phyloP scores from a whole-genome alignment of 2,329 filamentous ascomycete species.

The Alternaria sp. region DNA sequence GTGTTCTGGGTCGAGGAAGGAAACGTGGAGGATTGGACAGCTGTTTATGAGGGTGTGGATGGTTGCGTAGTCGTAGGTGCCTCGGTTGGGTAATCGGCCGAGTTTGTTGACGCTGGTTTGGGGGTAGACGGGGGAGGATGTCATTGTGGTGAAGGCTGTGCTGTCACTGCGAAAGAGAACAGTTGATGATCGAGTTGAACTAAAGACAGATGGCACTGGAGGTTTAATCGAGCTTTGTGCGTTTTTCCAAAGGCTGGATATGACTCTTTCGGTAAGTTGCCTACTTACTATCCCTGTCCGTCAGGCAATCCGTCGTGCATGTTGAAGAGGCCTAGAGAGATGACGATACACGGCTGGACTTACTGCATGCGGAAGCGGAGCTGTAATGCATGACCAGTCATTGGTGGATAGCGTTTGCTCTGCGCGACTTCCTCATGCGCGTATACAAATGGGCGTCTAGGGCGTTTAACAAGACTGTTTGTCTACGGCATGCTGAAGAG shows the following conservation, averaged over 20 bases:
- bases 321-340: not conserved
- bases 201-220: not conserved
- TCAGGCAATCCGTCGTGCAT: not conserved
- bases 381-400: constrained; percentile 10
- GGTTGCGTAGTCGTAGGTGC: constrained; percentile 48
- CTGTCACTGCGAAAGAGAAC: not conserved
- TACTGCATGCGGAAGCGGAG: constrained; percentile 14
- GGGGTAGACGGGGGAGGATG: constrained; percentile 30
- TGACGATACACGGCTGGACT: constrained; percentile 14
- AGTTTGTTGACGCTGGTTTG: constrained; percentile 43
- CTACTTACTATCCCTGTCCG: not conserved
- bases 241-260: not conserved
- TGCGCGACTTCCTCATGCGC: not conserved
- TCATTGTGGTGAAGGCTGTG: constrained; percentile 2
- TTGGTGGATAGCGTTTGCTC: constrained; percentile 8
- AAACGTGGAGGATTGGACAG: constrained; percentile 48
- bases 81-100: constrained; percentile 41
- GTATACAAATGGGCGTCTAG: not conserved
- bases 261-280: not conserved
- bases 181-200: not conserved
- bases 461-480: not conserved
- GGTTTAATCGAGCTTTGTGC: not conserved
- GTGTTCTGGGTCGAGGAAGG: constrained; percentile 45
- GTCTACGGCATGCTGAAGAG: not conserved
- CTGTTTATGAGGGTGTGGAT: constrained; percentile 47